phyloP scores from a whole-genome alignment of 163 green algal genomes.

The Chlorella variabilis region DNA sequence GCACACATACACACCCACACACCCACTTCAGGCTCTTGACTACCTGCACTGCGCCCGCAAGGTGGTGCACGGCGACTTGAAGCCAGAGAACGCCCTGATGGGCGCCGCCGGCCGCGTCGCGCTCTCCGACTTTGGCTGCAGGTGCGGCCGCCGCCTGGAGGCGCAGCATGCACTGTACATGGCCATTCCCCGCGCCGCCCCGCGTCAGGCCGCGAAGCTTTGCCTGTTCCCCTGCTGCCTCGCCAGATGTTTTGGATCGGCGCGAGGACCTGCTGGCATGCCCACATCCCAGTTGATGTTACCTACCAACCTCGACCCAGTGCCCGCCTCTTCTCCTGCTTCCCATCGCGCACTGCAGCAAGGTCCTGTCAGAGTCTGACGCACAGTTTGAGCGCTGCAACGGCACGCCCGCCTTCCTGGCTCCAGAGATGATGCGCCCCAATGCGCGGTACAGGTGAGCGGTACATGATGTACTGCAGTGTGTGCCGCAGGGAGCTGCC shows the following conservation, averaged over 20 bases:
- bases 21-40: conserved; percentile 71
- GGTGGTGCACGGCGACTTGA: conserved; percentile 88
- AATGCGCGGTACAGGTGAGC: conserved; percentile 71
- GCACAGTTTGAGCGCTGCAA: conserved; percentile 77
- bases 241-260: too few species aligned
- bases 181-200: too few species aligned
- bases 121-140: conserved; percentile 89
- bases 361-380: conserved; percentile 70
- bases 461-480: neutral
- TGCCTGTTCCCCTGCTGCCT: too few species aligned
- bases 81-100: conserved; percentile 92
- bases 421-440: conserved; percentile 86
- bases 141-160: conserved; percentile 44
- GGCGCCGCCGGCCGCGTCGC: conserved; percentile 67
- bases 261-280: too few species aligned
- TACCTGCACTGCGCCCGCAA: conserved; percentile 78
- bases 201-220: too few species aligned
- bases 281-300: too few species aligned
- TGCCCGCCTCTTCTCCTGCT: neutral
- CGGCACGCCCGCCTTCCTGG: conserved; percentile 90
- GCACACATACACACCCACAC: too few species aligned
- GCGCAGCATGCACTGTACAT: too few species aligned
- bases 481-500: too few species aligned
- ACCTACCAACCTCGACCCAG: too few species aligned
- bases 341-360: neutral